A percentile compares a stretch with the other conserved stretches of the same genome.
These are phyloP conservation scores for Arthroderma uncinatum DNA, from an alignment of 2,329 filamentous ascomycete species.

Conservation along the genomic window DNA sequence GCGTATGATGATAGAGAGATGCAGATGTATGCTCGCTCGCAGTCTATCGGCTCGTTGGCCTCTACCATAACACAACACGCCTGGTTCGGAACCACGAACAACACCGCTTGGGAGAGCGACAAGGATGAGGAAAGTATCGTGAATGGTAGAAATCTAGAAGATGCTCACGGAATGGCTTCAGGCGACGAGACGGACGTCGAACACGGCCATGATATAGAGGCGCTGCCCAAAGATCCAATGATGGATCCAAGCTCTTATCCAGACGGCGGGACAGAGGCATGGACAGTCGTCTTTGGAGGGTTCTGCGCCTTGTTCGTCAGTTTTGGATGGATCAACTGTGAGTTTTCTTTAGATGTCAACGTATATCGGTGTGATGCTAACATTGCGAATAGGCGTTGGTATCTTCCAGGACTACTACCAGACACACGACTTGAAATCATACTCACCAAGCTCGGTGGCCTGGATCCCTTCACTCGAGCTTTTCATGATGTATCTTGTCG, in stretches of 20 bases:
- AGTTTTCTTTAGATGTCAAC: slow-evolving; percentile 10
- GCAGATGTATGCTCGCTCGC: background rate
- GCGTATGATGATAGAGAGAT: background rate
- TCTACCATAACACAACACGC: background rate
- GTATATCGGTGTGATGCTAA: background rate
- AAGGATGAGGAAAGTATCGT: background rate
- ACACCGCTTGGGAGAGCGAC: background rate
- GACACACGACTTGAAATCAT: slow-evolving; percentile 37
- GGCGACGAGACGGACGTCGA: slow-evolving; percentile 6
- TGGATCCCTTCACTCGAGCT: slow-evolving; percentile 51
- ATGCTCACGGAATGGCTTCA: background rate
- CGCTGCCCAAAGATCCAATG: slow-evolving; percentile 5
- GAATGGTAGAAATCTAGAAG: background rate
- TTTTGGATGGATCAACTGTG: slow-evolving; percentile 43
- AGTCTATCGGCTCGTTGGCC: background rate
- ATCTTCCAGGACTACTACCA: slow-evolving; percentile 51
- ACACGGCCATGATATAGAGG: background rate
- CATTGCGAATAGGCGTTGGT: slow-evolving; percentile 31
- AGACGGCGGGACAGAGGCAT: slow-evolving; percentile 25
- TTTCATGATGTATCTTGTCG: slow-evolving; percentile 28
- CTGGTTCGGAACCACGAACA: background rate
- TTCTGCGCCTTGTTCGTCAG: slow-evolving; percentile 39
- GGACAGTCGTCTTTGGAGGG: slow-evolving; percentile 40
- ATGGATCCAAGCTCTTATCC: slow-evolving; percentile 14
- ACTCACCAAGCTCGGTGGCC: slow-evolving; percentile 45